These are phyloP conservation scores for Lanmaoa rubissima DNA, from an alignment of 768 basidiomycete species.

Conservation along the genomic window DNA sequence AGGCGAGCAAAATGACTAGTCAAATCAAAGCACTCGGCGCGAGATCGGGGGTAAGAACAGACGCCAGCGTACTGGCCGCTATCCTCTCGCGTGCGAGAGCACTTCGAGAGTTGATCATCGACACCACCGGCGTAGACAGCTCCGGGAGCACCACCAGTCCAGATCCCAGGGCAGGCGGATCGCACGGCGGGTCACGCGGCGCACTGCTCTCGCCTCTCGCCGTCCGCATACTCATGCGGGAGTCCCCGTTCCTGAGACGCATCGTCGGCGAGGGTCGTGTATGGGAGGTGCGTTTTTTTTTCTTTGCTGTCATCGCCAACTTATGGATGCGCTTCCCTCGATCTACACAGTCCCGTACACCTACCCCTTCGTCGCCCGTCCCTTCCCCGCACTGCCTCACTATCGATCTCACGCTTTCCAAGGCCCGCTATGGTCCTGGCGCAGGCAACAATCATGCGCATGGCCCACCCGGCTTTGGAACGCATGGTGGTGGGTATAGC, in stretches of 20 bases:
- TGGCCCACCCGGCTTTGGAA: constrained; percentile 15
- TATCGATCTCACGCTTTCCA: constrained; percentile 16
- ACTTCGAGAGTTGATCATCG: constrained; percentile 20
- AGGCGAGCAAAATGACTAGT: neutral
- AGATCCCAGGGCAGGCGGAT: neutral
- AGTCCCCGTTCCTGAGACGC: constrained; percentile 37
- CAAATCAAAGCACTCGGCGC: neutral
- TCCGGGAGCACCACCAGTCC: neutral
- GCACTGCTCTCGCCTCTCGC: constrained; percentile 41
- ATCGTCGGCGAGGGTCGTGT: constrained; percentile 49
- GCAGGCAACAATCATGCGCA: constrained; percentile 11
- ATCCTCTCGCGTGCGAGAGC: constrained; percentile 16
- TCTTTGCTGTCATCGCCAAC: neutral
- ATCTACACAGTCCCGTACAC: constrained; percentile 22
- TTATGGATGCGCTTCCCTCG: too few relatives aligned
- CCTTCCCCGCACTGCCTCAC: constrained; percentile 2
- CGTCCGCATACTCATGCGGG: constrained; percentile 44
- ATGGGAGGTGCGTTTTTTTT: constrained; percentile 48
- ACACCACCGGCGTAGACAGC: constrained; percentile 2
- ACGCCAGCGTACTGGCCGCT: constrained; percentile 10
- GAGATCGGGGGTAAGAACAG: neutral
- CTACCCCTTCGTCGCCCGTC: constrained; percentile 4
- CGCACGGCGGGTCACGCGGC: neutral
- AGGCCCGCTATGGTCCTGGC: constrained; percentile 13
- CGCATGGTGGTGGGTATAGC: constrained; percentile 14